Conservation (phyloP, 805 yeast genomes). For the Vanderwaltozyma polyspora region DNA sequence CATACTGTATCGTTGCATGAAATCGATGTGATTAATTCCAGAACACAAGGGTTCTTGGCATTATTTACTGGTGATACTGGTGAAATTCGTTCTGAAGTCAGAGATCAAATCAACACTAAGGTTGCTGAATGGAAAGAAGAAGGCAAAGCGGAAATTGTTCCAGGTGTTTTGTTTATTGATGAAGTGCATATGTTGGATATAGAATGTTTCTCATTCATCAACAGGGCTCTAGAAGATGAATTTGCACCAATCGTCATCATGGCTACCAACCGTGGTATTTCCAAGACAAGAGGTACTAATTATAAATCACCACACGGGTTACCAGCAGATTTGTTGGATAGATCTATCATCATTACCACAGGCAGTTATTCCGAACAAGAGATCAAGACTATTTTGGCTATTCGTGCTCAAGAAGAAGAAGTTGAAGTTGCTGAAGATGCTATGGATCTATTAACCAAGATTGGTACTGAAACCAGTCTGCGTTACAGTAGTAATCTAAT, state of each 20-base stretch:
- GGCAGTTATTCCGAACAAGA: constrained; percentile 68
- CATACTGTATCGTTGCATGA: constrained; percentile 98
- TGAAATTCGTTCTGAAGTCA: constrained; percentile 88
- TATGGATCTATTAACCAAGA: constrained; percentile 73
- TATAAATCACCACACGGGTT: constrained; percentile 96
- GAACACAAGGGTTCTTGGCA: constrained; percentile 96
- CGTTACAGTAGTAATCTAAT: constrained; percentile 89
- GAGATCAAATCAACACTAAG: constrained; percentile 92
- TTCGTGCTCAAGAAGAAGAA: constrained; percentile 91
- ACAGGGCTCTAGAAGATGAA: constrained; percentile 92
- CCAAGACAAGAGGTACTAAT: constrained; percentile 88
- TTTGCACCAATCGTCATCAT: constrained; percentile 94
- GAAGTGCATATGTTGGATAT: constrained; percentile 98
- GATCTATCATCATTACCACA: constrained; percentile 88
- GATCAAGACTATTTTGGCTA: constrained; percentile 71
- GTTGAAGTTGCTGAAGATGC: constrained; percentile 77
- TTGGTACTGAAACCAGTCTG: constrained; percentile 80
- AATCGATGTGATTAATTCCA: constrained; percentile 92
- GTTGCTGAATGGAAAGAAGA: constrained; percentile 98
- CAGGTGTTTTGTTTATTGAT: constrained; percentile 95
- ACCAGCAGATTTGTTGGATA: constrained; percentile 87
- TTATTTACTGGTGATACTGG: constrained; percentile 95
- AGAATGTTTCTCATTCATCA: constrained; percentile 89
- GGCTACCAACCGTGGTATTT: constrained; percentile 95
- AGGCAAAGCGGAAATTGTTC: constrained; percentile 95